Percentiles rank a stretch among this genome's conserved stretches.
phyloP scores from a whole-genome alignment of 495 filamentous ascomycete genomes.

The Apodospora peruviana region DNA sequence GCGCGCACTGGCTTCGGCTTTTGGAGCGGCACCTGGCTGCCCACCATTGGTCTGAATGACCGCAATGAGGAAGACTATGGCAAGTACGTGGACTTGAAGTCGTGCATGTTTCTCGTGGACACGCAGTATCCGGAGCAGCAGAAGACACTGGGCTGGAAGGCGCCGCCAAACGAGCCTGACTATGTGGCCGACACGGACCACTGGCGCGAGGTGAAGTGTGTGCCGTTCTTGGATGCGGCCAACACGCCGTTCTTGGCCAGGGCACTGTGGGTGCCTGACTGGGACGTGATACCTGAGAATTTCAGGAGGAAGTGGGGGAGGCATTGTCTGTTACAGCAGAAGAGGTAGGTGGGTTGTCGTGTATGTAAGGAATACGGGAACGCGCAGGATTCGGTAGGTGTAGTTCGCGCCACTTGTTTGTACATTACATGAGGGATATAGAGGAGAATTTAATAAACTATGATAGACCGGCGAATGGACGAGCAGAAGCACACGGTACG shows the following conservation, averaged over 20 bases:
- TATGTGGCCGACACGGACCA: conserved; percentile 60
- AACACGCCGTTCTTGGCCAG: conserved; percentile 69
- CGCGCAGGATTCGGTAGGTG: too few species aligned
- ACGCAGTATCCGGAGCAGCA: conserved; percentile 64
- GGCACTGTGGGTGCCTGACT: conserved; percentile 78
- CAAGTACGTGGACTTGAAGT: conserved; percentile 76
- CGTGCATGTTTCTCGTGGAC: conserved; percentile 83
- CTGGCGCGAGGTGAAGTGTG: conserved; percentile 73
- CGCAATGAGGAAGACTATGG: conserved; percentile 76
- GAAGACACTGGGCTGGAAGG: conserved; percentile 23
- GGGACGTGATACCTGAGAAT: conserved; percentile 59
- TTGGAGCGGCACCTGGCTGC: conserved; percentile 72
- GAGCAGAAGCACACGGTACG: too few species aligned
- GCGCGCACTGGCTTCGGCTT: conserved; percentile 54
- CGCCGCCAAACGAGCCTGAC: conserved; percentile 62
- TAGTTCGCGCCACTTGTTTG: too few species aligned
- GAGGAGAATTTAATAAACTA: too few species aligned
- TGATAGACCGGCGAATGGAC: too few species aligned
- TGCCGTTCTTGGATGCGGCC: conserved; percentile 73
- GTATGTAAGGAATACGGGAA: background rate
- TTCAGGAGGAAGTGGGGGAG: conserved; percentile 71
- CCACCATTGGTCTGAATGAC: conserved; percentile 87
- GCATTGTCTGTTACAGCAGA: conserved; percentile 71
- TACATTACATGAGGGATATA: too few species aligned
- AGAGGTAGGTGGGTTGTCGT: conserved; percentile 14